These are phyloP conservation scores for Trichoderma koningiopsis DNA, from an alignment of 2,329 filamentous ascomycete species.

Conservation along the genomic window DNA sequence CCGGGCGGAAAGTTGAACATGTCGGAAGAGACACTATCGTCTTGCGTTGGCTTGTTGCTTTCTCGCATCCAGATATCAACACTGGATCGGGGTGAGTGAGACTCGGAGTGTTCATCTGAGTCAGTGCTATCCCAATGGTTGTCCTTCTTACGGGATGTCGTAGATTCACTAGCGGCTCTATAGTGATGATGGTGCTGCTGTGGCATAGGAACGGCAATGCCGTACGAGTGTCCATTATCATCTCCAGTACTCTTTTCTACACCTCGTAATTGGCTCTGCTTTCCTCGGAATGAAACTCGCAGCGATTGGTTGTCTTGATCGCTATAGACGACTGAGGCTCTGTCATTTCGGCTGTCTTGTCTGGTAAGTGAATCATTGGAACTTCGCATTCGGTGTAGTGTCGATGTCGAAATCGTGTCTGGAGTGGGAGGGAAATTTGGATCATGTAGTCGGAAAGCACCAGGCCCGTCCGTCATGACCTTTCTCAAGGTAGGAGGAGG, in stretches of 20 bases:
- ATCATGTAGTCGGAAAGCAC: conserved; percentile 45
- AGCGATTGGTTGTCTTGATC: conserved; percentile 24
- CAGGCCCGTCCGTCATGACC: conserved; percentile 52
- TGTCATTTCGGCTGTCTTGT: conserved; percentile 38
- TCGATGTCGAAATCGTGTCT: conserved; percentile 61
- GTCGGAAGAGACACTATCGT: conserved; percentile 49
- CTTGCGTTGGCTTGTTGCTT: conserved; percentile 46
- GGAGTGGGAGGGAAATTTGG: conserved; percentile 59
- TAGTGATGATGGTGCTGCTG: conserved; percentile 39
- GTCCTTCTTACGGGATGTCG: conserved; percentile 43
- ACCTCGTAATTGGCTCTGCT: neutral
- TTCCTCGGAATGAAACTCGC: conserved; percentile 26
- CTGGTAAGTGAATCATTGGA: conserved; percentile 52
- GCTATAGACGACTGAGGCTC: conserved; percentile 33
- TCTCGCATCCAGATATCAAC: conserved; percentile 62
- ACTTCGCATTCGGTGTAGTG: conserved; percentile 52
- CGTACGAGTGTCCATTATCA: conserved; percentile 30
- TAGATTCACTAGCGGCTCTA: conserved; percentile 51
- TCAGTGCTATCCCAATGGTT: conserved; percentile 51
- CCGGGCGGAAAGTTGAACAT: conserved; percentile 58
- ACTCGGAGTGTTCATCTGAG: conserved; percentile 44
- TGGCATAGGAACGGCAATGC: conserved; percentile 31
- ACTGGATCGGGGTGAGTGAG: conserved; percentile 50
- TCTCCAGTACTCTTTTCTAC: conserved; percentile 25
- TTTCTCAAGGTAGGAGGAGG: conserved; percentile 43